phyloP scores from a whole-genome alignment of 495 filamentous ascomycete genomes.

The Talaromyces thailandensis region DNA sequence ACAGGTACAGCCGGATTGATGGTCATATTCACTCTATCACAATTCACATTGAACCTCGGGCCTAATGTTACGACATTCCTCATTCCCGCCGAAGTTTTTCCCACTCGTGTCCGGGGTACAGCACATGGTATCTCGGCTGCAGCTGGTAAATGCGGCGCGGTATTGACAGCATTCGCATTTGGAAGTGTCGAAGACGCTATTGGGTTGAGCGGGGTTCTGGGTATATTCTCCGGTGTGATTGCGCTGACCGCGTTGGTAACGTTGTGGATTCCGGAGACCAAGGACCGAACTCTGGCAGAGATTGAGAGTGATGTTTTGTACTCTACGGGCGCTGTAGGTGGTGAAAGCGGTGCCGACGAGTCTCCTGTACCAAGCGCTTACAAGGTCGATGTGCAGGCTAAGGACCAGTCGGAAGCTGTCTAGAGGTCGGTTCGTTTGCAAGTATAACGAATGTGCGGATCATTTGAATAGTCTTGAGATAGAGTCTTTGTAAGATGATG shows the following conservation, averaged over 20 bases:
- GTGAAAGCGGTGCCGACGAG: not conserved
- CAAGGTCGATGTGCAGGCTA: not conserved
- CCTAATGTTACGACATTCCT: constrained; percentile 57
- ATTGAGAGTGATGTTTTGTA: constrained; percentile 18
- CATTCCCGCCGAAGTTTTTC: constrained; percentile 52
- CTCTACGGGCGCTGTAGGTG: not conserved
- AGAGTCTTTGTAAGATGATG: too few relatives aligned
- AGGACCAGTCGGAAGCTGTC: not conserved
- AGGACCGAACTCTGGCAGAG: constrained; percentile 15
- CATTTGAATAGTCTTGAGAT: too few relatives aligned
- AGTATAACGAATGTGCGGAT: too few relatives aligned
- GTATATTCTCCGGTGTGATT: constrained; percentile 21
- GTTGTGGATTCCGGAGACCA: constrained; percentile 18
- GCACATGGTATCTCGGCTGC: constrained; percentile 49
- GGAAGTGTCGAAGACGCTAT: constrained; percentile 17
- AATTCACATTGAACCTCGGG: constrained; percentile 50
- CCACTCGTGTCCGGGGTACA: constrained; percentile 49
- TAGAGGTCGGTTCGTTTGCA: not conserved
- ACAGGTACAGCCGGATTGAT: constrained; percentile 23
- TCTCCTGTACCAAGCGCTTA: not conserved
- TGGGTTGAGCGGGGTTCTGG: constrained; percentile 16
- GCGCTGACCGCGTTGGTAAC: constrained; percentile 17
- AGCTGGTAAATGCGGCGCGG: constrained; percentile 49
- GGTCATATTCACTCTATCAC: constrained; percentile 48
- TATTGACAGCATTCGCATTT: constrained; percentile 28